Conservation (phyloP, 1,284 basidiomycete genomes). For the Pisolithus thermaeus region DNA sequence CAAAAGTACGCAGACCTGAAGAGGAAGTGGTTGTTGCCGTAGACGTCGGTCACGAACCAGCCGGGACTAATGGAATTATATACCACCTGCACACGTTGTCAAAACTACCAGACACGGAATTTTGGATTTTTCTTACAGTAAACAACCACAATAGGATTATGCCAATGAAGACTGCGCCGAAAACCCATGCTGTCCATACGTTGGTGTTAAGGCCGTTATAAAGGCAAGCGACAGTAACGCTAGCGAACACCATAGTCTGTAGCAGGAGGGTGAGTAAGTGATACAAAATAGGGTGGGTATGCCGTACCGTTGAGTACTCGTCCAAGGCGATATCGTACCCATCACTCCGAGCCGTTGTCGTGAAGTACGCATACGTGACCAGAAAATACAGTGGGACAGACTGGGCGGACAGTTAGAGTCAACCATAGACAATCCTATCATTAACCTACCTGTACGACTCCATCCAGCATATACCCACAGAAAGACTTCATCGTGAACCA, state of each 20-base stretch:
- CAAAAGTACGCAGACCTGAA: conserved; percentile 90
- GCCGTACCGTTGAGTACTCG: conserved; percentile 80
- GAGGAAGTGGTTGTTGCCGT: conserved; percentile 75
- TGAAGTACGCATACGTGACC: conserved; percentile 75
- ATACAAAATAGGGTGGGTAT: not conserved
- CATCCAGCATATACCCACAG: conserved; percentile 84
- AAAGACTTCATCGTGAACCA: conserved; percentile 86
- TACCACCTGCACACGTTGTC: conserved; percentile 49
- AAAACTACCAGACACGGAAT: conserved; percentile 3
- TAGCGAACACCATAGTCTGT: conserved; percentile 80
- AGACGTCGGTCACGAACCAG: conserved; percentile 66
- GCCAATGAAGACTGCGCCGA: conserved; percentile 79
- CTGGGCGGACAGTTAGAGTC: conserved; percentile 33
- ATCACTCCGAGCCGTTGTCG: conserved; percentile 72
- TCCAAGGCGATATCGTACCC: conserved; percentile 78
- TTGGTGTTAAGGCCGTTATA: conserved; percentile 89
- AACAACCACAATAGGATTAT: conserved; percentile 71
- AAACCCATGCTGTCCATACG: conserved; percentile 93
- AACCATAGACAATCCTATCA: not conserved
- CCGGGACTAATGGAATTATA: conserved; percentile 77
- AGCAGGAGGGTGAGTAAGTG: conserved; percentile 6
- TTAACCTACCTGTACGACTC: conserved; percentile 69
- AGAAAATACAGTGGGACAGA: conserved; percentile 91
- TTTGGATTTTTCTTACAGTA: conserved; percentile 49
- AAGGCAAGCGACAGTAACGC: conserved; percentile 79